Base-by-base conservation (phyloP, 257 asterid species). In the Oldenlandia corymbosa region DNA sequence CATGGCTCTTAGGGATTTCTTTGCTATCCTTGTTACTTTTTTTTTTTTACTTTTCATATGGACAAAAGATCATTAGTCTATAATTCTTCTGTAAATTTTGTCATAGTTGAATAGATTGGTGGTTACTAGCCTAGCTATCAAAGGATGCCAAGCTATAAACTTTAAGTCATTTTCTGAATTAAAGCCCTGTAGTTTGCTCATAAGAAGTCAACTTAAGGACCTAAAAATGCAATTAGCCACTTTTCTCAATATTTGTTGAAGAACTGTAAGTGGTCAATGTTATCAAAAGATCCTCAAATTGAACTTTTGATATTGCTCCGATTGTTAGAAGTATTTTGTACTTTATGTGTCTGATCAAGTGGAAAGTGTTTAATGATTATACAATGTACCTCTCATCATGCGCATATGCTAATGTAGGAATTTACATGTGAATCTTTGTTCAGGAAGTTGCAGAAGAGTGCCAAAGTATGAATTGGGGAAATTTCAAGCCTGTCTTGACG, bases 381-480 rank as follows among this genome's bases (percentile, higher is more conserved):
- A 7, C 31, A 60, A 20, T 31, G 47, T 42, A 28, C 49, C 43
- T 18, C 30, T 11, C 30, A 54, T n/a, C 42, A 54, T 30, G 52
- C 34, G 16, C 21, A 50, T 12, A 17, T 4, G 6, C 11, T n/a
- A 30, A 13, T 57, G 60, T 51, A 9, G 42, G 54, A 62, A 18
- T 56, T 62, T 18, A 10, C n/a, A n/a, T 30, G 45, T 62, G 48
- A 41, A 46, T 70, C 70, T 68, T 56, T 57, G 27, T 72, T 72
- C 85, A 93, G 97, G 97, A 93, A 73, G 90, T 90, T 72, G 80
- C 75, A 28, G 86, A 85, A 69, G 97, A 88, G 78, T 88, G 98
- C 82, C 80, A 59, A 73, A 76, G 78, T 65, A 80, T 93, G 97
- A 93, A 65, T 69, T 93, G 99, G 96, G 99, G 97, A 71, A 69